These are phyloP conservation scores for Conoideocrella luteorostrata DNA, from an alignment of 2,329 filamentous ascomycete species.

Conservation along the genomic window DNA sequence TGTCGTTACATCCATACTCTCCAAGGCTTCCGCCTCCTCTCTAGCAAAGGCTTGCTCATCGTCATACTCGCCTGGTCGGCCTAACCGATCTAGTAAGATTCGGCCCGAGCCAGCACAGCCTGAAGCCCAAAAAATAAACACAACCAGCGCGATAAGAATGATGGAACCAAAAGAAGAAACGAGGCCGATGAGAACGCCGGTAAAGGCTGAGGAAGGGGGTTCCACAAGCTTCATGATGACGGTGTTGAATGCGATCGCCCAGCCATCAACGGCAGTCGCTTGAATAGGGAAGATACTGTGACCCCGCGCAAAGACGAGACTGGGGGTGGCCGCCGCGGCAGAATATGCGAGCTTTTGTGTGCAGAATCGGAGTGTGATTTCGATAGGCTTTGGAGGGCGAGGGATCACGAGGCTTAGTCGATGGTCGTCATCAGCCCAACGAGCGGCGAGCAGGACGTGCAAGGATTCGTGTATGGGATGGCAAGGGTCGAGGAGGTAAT, in stretches of 20 bases:
- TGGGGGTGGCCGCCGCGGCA: slow-evolving; percentile 3
- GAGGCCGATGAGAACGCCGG: slow-evolving; percentile 88
- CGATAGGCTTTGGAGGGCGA: neutral
- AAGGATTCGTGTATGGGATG: neutral
- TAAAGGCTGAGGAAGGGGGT: slow-evolving; percentile 42
- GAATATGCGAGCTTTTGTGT: neutral
- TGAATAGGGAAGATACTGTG: neutral
- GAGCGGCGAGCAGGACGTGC: neutral
- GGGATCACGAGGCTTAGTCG: neutral
- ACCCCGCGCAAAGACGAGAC: slow-evolving; percentile 3
- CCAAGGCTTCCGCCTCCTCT: slow-evolving; percentile 91
- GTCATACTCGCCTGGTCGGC: slow-evolving; percentile 90
- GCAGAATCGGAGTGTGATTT: neutral
- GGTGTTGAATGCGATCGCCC: slow-evolving; percentile 1
- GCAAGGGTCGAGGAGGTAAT: neutral
- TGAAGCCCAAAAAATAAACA: slow-evolving; percentile 87
- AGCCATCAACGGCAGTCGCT: slow-evolving; percentile 4
- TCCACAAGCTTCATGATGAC: slow-evolving; percentile 21
- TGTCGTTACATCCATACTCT: slow-evolving; percentile 91
- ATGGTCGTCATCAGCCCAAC: slow-evolving; percentile 3
- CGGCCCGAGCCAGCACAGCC: slow-evolving; percentile 67
- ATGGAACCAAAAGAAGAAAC: slow-evolving; percentile 92
- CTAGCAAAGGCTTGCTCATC: slow-evolving; percentile 92
- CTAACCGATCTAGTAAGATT: slow-evolving; percentile 89
- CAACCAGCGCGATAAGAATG: slow-evolving; percentile 70